phyloP scores from a whole-genome alignment of 805 yeast genomes.

The Spathaspora sp. region DNA sequence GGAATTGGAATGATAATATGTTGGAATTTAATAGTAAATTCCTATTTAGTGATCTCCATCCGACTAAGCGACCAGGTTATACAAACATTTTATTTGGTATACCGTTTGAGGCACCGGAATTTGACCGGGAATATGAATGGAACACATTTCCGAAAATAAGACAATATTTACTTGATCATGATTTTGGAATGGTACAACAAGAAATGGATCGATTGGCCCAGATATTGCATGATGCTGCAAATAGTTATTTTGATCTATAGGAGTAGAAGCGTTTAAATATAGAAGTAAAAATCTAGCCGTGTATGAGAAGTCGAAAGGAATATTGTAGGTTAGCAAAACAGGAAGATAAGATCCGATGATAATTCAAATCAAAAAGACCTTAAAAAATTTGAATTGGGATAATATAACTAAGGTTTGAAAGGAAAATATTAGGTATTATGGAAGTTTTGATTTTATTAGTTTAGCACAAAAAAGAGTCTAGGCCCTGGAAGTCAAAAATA shows the following conservation, averaged over 20 bases:
- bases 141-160: slow-evolving; percentile 75
- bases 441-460: too few species aligned
- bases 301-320: too few species aligned
- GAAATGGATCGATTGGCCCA: slow-evolving; percentile 45
- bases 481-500: too few species aligned
- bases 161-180: slow-evolving; percentile 53
- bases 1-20: slow-evolving; percentile 78
- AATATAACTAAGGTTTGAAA: too few species aligned
- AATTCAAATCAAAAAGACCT: too few species aligned
- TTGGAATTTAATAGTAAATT: slow-evolving; percentile 52
- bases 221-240: slow-evolving; percentile 16
- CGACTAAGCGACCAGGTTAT: slow-evolving; percentile 54
- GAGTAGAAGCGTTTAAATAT: neutral
- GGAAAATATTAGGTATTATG: too few species aligned
- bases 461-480: too few species aligned
- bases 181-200: slow-evolving; percentile 51
- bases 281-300: too few species aligned
- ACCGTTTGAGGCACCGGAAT: slow-evolving; percentile 52
- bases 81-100: slow-evolving; percentile 70
- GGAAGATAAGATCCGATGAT: too few species aligned
- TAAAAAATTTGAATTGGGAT: too few species aligned
- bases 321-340: too few species aligned
- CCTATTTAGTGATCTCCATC: slow-evolving; percentile 19
- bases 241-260: slow-evolving; percentile 6
- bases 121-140: slow-evolving; percentile 40